These are phyloP conservation scores for Xylaria digitata DNA, from an alignment of 2,329 filamentous ascomycete genomes.

Conservation along the genomic window DNA sequence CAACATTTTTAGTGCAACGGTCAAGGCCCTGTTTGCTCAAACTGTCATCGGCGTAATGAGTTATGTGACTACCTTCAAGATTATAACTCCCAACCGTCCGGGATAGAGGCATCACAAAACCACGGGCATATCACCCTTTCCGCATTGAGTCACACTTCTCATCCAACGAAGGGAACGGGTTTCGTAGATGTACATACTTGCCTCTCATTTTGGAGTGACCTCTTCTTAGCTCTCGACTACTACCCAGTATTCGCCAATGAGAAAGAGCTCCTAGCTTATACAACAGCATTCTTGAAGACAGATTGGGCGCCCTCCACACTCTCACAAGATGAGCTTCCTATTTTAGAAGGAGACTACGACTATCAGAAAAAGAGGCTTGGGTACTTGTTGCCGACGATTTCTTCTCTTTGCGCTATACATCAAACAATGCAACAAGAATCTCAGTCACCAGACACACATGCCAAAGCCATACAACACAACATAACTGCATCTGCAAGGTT, in stretches of 20 bases:
- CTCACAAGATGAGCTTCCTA: background rate
- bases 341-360: background rate
- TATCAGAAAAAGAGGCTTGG: conserved; percentile 27
- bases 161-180: background rate
- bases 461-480: conserved; percentile 40
- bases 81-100: background rate
- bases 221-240: conserved; percentile 14
- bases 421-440: conserved; percentile 29
- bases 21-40: conserved; percentile 40
- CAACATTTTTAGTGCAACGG: conserved; percentile 37
- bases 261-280: conserved; percentile 20
- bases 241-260: conserved; percentile 12
- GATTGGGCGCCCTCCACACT: background rate
- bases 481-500: conserved; percentile 61
- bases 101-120: background rate
- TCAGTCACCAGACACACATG: conserved; percentile 24
- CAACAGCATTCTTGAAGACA: conserved; percentile 2
- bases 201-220: conserved; percentile 14
- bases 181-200: background rate
- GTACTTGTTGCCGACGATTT: conserved; percentile 39
- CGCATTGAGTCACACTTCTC: background rate
- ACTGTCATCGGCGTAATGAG: conserved; percentile 42
- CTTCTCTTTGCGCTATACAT: conserved; percentile 39
- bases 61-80: conserved; percentile 38
- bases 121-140: background rate